These are phyloP conservation scores for Hypoxylon sp. DNA, from an alignment of 2,329 filamentous ascomycete genomes.

Conservation along the genomic window DNA sequence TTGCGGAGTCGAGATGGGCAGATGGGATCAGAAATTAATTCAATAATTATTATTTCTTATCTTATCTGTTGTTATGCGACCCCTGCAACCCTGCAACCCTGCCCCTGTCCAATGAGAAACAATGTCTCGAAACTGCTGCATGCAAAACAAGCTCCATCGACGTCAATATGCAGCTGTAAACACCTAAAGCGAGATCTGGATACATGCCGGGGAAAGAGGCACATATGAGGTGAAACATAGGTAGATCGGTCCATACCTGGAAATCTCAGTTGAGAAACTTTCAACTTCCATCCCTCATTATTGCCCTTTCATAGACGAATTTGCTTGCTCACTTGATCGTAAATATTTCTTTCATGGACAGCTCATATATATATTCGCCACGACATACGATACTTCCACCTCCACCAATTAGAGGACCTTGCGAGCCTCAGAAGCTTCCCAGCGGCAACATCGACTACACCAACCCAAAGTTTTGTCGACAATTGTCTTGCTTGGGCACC, in stretches of 20 bases:
- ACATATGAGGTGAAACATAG: conserved; percentile 11
- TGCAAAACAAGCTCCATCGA: conserved; percentile 23
- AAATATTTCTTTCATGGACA: conserved; percentile 14
- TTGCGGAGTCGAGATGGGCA: conserved; percentile 17
- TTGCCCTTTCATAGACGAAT: too few species aligned
- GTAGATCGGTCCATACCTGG: not conserved
- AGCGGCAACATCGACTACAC: conserved; percentile 8
- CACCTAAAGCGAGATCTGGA: conserved; percentile 1
- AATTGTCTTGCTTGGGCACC: too few species aligned
- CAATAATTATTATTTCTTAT: conserved; percentile 26
- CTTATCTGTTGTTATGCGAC: conserved; percentile 31
- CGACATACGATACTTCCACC: conserved; percentile 7
- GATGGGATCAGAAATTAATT: too few species aligned
- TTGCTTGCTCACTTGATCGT: conserved; percentile 6
- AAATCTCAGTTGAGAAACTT: not conserved
- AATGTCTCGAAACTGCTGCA: conserved; percentile 1
- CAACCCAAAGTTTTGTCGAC: conserved; percentile 7
- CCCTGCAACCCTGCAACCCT: not conserved
- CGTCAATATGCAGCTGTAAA: conserved; percentile 29
- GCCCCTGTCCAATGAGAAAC: conserved; percentile 2
- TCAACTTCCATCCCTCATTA: not conserved
- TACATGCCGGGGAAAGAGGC: conserved; percentile 12
- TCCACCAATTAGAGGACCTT: conserved; percentile 3
- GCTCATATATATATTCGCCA: not conserved
- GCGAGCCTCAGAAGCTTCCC: conserved; percentile 1